Conservation (phyloP, 164 flowering plant genomes). For the Paratinospora sagittata region DNA sequence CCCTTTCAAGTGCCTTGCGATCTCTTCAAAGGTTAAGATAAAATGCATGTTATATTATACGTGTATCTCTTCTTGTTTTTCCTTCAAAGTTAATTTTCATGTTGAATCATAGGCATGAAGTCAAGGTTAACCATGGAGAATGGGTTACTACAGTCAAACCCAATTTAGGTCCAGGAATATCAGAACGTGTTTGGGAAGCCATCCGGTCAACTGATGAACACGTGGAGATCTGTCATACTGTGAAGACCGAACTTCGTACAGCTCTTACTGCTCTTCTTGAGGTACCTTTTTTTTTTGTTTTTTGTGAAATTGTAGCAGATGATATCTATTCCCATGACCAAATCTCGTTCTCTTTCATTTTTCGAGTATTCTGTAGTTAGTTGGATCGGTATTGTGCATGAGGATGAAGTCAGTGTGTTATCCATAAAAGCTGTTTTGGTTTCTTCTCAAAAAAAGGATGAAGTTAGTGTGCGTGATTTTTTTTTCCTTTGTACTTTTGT, state of each 20-base stretch:
- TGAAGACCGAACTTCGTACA: conserved; percentile 47
- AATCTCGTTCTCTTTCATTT: not conserved
- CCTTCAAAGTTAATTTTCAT: not conserved
- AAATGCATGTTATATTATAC: not conserved
- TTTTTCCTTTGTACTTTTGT: not conserved
- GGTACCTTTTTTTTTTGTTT: too few species aligned
- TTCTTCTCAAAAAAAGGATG: too few species aligned
- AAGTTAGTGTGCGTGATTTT: not conserved
- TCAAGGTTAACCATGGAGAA: conserved; percentile 83
- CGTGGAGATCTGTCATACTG: conserved; percentile 35
- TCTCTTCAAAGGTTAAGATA: conserved; percentile 50
- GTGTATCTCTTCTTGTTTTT: not conserved
- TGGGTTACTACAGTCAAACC: conserved; percentile 73
- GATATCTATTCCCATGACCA: not conserved
- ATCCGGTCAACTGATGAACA: conserved; percentile 44
- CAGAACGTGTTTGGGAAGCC: conserved; percentile 76
- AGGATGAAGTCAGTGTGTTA: not conserved
- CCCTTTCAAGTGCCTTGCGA: conserved; percentile 71
- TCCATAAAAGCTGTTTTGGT: too few species aligned
- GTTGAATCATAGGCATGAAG: conserved; percentile 58
- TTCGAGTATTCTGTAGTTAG: not conserved
- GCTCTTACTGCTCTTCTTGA: conserved; percentile 65
- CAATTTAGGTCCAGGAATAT: conserved; percentile 70
- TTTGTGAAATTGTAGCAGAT: too few species aligned
- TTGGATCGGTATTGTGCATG: not conserved